Conservation (phyloP, 164 flowering plant genomes). For the Litsea cubeba region DNA sequence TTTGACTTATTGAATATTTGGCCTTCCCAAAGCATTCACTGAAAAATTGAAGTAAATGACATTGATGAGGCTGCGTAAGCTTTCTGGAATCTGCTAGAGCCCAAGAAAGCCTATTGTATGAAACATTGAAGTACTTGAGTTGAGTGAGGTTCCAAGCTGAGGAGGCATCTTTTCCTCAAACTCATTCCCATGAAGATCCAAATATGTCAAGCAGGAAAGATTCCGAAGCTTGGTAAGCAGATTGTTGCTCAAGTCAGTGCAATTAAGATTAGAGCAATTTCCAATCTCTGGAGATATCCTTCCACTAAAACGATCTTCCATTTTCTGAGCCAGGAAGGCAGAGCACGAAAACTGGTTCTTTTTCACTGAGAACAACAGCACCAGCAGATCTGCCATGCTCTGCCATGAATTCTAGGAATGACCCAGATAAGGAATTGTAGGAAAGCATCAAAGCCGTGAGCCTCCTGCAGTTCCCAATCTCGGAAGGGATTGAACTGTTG, state of each 20-base stretch:
- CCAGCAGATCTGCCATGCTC: slow-evolving; percentile 40
- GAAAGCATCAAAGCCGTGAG: slow-evolving; percentile 56
- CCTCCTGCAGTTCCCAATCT: slow-evolving; percentile 53
- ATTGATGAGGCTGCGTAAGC: slow-evolving; percentile 39
- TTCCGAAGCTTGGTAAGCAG: slow-evolving; percentile 52
- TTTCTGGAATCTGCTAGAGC: slow-evolving; percentile 35
- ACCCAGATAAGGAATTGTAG: slow-evolving; percentile 61
- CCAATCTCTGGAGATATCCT: slow-evolving; percentile 61
- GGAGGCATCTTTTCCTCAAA: slow-evolving; percentile 54
- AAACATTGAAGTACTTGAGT: slow-evolving; percentile 53
- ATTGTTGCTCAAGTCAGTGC: slow-evolving; percentile 50
- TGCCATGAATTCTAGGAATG: slow-evolving; percentile 50
- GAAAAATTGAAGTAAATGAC: slow-evolving; percentile 38
- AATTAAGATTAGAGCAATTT: slow-evolving; percentile 47
- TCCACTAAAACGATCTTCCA: slow-evolving; percentile 50
- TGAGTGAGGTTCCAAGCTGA: slow-evolving; percentile 59
- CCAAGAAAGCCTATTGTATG: slow-evolving; percentile 46
- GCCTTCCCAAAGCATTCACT: slow-evolving; percentile 49
- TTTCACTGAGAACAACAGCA: slow-evolving; percentile 57
- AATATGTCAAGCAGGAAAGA: slow-evolving; percentile 46
- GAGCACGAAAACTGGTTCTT: slow-evolving; percentile 55
- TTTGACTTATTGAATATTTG: neutral
- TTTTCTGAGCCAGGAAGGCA: slow-evolving; percentile 71
- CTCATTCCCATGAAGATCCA: slow-evolving; percentile 62
- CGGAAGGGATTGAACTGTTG: slow-evolving; percentile 57